These are phyloP conservation scores for Phellinidium pouzarii DNA, from an alignment of 1,284 basidiomycete genomes.

Conservation along the genomic window DNA sequence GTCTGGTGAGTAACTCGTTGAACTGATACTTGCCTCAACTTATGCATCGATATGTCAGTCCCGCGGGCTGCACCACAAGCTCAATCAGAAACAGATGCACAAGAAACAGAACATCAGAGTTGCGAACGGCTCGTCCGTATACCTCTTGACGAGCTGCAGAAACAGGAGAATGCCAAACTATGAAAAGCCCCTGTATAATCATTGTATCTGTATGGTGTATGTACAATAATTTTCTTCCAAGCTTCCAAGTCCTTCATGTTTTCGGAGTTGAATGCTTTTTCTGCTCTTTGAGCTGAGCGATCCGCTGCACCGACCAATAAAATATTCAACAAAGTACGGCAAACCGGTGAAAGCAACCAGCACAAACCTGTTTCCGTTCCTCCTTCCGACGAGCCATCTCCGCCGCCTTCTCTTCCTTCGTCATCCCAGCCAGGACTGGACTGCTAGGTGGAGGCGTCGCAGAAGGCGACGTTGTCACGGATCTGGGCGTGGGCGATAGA, in stretches of 20 bases:
- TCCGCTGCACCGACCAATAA: slow-evolving; percentile 38
- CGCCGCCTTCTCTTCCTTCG: slow-evolving; percentile 82
- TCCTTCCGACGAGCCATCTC: slow-evolving; percentile 87
- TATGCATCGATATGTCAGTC: no score
- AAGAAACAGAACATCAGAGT: slow-evolving; percentile 23
- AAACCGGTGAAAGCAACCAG: background rate
- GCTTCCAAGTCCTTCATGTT: background rate
- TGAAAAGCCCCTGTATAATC: slow-evolving; percentile 1
- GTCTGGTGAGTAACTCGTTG: slow-evolving; percentile 51
- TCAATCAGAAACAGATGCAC: slow-evolving; percentile 22
- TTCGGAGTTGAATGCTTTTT: slow-evolving; percentile 35
- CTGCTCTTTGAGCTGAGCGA: slow-evolving; percentile 65
- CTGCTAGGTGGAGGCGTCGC: slow-evolving; percentile 20
- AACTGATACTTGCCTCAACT: no score
- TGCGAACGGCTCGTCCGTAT: slow-evolving; percentile 52
- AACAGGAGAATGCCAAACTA: slow-evolving; percentile 21
- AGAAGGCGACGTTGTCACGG: slow-evolving; percentile 18
- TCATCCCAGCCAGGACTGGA: slow-evolving; percentile 39
- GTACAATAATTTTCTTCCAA: slow-evolving; percentile 7
- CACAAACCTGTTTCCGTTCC: slow-evolving; percentile 71
- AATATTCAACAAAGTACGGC: background rate
- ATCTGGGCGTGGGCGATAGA: slow-evolving; percentile 9
- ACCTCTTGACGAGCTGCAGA: slow-evolving; percentile 50
- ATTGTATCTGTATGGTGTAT: slow-evolving; percentile 12
- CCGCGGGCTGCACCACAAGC: slow-evolving; percentile 31